Conservation (phyloP, 164 flowering plant genomes). For the Vitis labrusca region DNA sequence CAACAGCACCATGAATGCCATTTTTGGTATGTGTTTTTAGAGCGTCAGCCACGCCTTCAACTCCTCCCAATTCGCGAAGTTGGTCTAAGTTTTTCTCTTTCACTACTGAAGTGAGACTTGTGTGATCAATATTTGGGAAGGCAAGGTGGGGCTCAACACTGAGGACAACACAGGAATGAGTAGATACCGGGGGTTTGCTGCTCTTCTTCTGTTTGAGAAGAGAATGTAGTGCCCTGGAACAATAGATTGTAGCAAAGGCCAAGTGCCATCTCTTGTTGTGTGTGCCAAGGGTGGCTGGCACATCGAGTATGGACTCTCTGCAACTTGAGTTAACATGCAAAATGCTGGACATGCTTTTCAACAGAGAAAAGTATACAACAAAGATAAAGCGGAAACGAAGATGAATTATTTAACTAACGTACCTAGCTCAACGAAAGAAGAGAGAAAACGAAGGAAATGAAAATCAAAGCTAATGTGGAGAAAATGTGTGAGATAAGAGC, state of each 20-base stretch:
- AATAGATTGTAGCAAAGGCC: constrained; percentile 9
- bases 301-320: background rate
- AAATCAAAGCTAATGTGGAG: too few relatives aligned
- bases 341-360: background rate
- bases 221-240: constrained; percentile 9
- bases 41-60: constrained; percentile 17
- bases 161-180: too few relatives aligned
- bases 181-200: too few relatives aligned
- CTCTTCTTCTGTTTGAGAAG: too few relatives aligned
- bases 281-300: background rate
- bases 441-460: too few relatives aligned
- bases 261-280: constrained; percentile 1
- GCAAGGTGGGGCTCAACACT: too few relatives aligned
- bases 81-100: constrained; percentile 29
- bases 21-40: constrained; percentile 15
- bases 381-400: too few relatives aligned
- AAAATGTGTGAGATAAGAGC: too few relatives aligned
- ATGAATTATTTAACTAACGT: too few relatives aligned
- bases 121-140: constrained; percentile 15
- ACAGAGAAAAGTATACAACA: too few relatives aligned
- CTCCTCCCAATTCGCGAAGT: constrained; percentile 28
- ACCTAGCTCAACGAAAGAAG: too few relatives aligned
- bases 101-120: constrained; percentile 21
- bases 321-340: background rate
- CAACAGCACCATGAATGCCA: constrained; percentile 24